These are phyloP conservation scores for Myotisia sp. DNA, from an alignment of 2,329 filamentous ascomycete species.

Conservation along the genomic window DNA sequence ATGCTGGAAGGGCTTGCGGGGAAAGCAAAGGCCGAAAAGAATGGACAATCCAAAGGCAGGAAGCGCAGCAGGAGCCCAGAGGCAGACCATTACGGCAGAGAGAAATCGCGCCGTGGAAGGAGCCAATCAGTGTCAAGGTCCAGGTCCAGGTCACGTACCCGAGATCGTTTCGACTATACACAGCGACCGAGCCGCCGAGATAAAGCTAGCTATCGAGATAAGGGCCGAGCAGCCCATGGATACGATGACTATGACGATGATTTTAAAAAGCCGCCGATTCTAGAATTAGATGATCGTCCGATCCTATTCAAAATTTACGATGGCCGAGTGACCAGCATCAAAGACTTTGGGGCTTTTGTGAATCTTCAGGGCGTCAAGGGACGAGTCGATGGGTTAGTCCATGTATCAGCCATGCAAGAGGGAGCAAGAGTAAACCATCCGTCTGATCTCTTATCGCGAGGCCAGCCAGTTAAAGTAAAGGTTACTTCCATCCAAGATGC, in stretches of 20 bases:
- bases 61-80: conserved; percentile 43
- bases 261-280: conserved; percentile 51
- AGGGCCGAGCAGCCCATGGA: conserved; percentile 24
- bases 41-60: conserved; percentile 27
- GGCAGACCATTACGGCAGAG: conserved; percentile 34
- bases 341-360: conserved; percentile 92
- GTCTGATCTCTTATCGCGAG: conserved; percentile 66
- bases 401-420: conserved; percentile 76
- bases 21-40: conserved; percentile 37
- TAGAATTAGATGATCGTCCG: conserved; percentile 68
- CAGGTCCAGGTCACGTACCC: conserved; percentile 39
- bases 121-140: conserved; percentile 40
- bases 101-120: conserved; percentile 17
- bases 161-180: conserved; percentile 42
- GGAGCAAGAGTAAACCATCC: conserved; percentile 83
- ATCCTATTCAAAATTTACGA: conserved; percentile 77
- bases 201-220: conserved; percentile 33
- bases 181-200: conserved; percentile 39
- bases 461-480: conserved; percentile 83
- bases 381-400: conserved; percentile 83
- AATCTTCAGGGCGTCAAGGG: conserved; percentile 77
- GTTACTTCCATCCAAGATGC: conserved; percentile 71
- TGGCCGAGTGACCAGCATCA: conserved; percentile 78
- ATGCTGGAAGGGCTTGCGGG: conserved; percentile 73
- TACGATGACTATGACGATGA: conserved; percentile 39